These are phyloP conservation scores for Metschnikowia rubicola DNA, from an alignment of 805 yeast genomes.

Conservation along the genomic window DNA sequence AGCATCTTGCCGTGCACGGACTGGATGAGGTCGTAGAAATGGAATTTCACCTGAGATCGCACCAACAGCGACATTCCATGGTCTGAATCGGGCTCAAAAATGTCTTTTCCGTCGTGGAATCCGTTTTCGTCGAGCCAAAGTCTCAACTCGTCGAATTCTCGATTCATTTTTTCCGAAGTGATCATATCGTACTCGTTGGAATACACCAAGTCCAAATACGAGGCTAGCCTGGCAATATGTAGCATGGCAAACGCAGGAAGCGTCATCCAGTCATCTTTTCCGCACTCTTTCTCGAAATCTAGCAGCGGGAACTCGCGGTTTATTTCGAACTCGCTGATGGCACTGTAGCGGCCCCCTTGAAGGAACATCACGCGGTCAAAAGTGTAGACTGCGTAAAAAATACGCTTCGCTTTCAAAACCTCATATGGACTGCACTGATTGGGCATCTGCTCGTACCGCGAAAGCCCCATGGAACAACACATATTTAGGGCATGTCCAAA, in stretches of 20 bases:
- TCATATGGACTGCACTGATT: conserved; percentile 36
- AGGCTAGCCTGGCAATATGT: conserved; percentile 40
- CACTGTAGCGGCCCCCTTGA: conserved; percentile 48
- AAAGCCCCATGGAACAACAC: conserved; percentile 44
- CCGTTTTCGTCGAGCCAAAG: conserved; percentile 35
- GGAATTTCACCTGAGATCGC: conserved; percentile 36
- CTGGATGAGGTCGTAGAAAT: conserved; percentile 35
- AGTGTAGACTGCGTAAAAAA: conserved; percentile 54
- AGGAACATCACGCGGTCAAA: conserved; percentile 52
- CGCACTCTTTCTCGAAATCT: conserved; percentile 26
- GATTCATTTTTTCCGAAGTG: conserved; percentile 31
- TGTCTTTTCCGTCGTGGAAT: conserved; percentile 23
- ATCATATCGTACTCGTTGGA: conserved; percentile 25
- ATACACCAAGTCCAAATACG: conserved; percentile 30
- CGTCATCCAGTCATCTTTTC: conserved; percentile 48
- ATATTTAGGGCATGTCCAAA: conserved; percentile 42
- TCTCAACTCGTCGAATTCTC: conserved; percentile 26
- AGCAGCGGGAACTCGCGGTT: conserved; percentile 30
- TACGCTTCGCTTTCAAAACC: conserved; percentile 44
- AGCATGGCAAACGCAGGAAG: conserved; percentile 45
- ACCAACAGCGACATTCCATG: conserved; percentile 18
- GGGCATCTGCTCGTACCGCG: conserved; percentile 23
- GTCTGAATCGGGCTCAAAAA: conserved; percentile 1
- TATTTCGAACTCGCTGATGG: conserved; percentile 34
- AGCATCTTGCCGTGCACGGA: conserved; percentile 34